These are phyloP conservation scores for Nannochloris sp. DNA, from an alignment of 139 green algal species.

Conservation along the genomic window DNA sequence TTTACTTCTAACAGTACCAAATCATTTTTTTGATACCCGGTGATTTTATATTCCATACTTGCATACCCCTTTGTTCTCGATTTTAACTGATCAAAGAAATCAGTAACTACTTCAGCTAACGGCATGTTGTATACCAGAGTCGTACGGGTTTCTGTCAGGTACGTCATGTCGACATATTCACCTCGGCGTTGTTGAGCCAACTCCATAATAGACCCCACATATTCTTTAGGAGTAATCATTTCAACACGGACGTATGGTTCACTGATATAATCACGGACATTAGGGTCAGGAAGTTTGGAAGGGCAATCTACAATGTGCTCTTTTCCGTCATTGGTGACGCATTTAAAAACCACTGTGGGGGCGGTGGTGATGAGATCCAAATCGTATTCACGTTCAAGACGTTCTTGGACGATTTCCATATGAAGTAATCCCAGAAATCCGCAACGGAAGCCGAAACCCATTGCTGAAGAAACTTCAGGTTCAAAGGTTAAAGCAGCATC, in stretches of 20 bases:
- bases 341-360: slow-evolving; percentile 85
- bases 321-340: slow-evolving; percentile 45
- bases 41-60: slow-evolving; percentile 90
- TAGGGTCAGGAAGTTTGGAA: slow-evolving; percentile 68
- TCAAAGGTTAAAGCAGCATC: slow-evolving; percentile 90
- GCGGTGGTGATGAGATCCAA: slow-evolving; percentile 95
- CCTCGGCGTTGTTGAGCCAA: slow-evolving; percentile 59
- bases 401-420: slow-evolving; percentile 98
- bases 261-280: slow-evolving; percentile 55
- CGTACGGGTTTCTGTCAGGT: slow-evolving; percentile 79
- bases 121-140: slow-evolving; percentile 91
- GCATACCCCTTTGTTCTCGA: slow-evolving; percentile 86
- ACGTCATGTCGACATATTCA: slow-evolving; percentile 94
- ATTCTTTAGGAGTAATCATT: slow-evolving; percentile 81
- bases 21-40: slow-evolving; percentile 73
- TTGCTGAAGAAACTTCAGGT: slow-evolving; percentile 84
- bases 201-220: slow-evolving; percentile 94
- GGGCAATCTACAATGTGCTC: slow-evolving; percentile 72
- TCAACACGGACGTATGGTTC: slow-evolving; percentile 90
- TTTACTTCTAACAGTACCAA: slow-evolving; percentile 88
- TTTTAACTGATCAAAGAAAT: slow-evolving; percentile 98
- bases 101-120: slow-evolving; percentile 88
- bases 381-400: slow-evolving; percentile 94
- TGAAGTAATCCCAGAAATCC: slow-evolving; percentile 97
- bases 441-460: slow-evolving; percentile 98